phyloP scores from a whole-genome alignment of 495 filamentous ascomycete species.

The Penicillium flavigenum region DNA sequence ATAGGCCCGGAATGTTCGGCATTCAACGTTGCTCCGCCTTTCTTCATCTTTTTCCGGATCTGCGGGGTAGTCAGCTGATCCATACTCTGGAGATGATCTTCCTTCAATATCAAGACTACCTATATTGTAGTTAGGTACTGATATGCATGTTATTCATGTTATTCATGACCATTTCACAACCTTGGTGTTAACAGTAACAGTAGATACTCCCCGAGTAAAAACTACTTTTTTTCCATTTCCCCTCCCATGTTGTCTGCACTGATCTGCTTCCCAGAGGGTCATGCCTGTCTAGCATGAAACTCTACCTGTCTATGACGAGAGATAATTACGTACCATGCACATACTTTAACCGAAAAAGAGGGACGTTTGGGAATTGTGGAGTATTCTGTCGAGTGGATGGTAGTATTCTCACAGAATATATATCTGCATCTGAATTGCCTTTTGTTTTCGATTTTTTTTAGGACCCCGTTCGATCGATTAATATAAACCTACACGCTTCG shows the following conservation, averaged over 20 bases:
- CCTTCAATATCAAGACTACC: too few species aligned
- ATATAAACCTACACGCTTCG: too few species aligned
- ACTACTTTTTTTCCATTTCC: conserved; percentile 20
- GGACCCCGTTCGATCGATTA: too few species aligned
- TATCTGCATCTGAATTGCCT: not conserved
- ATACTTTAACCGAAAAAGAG: too few species aligned
- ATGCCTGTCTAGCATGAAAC: not conserved
- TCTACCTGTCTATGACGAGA: not conserved
- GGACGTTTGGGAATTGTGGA: too few species aligned
- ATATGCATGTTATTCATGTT: too few species aligned
- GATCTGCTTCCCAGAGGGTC: too few species aligned
- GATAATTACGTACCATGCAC: not conserved
- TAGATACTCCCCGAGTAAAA: conserved; percentile 32
- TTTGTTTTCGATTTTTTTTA: too few species aligned
- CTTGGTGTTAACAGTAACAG: conserved; percentile 5
- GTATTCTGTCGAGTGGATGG: not conserved
- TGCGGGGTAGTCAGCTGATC: conserved; percentile 34
- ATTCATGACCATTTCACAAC: not conserved
- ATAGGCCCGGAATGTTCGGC: conserved; percentile 3
- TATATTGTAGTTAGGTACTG: not conserved
- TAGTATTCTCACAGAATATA: not conserved
- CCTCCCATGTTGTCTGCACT: not conserved
- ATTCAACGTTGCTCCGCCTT: conserved; percentile 18
- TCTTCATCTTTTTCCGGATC: conserved; percentile 8
- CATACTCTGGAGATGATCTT: not conserved